Evolutionary conservation across 345 rosid species (phyloP), one percentile per base, ranked within the genome.

Genomic region (Pistacia atlantica): DNA sequence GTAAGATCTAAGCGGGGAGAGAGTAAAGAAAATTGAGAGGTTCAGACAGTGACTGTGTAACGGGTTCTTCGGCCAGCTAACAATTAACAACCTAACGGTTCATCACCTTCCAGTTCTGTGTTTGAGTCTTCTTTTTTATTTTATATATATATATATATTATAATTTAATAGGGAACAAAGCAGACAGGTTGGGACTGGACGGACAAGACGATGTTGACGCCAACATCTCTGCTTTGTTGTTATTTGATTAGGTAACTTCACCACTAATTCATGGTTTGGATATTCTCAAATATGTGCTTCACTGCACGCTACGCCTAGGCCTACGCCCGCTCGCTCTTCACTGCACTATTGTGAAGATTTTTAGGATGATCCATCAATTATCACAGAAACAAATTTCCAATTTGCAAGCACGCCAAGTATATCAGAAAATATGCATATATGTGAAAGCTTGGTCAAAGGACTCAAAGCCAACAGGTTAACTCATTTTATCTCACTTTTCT

Each of bases 131-230:
- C 12, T 51, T 48, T 25, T 28, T 8, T 8, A 18, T 46, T 14
- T 61, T 22, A 38, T 7, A 38, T 4, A 38, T 38, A 25, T 25
- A 25, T 22, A 13, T 14, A 52, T 11, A 14, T 54, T 37, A 37
- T 37, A 42, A 11, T 72, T 14, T 49, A 1, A 67, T 3, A 8
- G n/a, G 54, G 45, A 22, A 64, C 10, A 37, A 67, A 11, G 73
- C 1, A 62, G 78, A 69, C 72, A 64, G 59, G 54, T 37, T 31
- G 77, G 69, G 65, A 66, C 20, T 48, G 69, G 85, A 71, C 80
- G 82, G 86, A 85, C 86, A 77, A 54, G 79, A 51, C 86, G 82
- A 85, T 79, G 85, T 63, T 69, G 87, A 85, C 74, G 45, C 45
- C 33, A 45, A 33, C 83, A 80, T 83, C 75, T 80, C 37, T 74